Evolutionary conservation across 2,329 filamentous ascomycete species (phyloP).

Genomic region (Madurella fahalii): DNA sequence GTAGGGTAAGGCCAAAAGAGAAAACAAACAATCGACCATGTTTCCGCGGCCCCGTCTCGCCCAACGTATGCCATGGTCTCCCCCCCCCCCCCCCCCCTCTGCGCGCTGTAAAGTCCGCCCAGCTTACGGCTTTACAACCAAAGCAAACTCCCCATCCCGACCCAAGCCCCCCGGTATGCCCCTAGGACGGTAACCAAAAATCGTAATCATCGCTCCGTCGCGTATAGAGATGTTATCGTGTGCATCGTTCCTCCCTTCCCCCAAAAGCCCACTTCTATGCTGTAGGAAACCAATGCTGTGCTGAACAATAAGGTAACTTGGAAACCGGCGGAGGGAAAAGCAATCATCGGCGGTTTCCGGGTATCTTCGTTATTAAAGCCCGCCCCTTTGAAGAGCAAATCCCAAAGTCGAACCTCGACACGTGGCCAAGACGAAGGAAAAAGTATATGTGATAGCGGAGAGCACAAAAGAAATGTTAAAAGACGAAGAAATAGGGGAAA

Average conservation of each 20-base stretch:
- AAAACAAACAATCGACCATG: neutral
- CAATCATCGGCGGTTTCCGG: constrained; percentile 15
- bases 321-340: constrained; percentile 2
- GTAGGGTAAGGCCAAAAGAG: neutral
- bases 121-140: no score
- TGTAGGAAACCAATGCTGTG: constrained; percentile 10
- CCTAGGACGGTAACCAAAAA: constrained; percentile 6
- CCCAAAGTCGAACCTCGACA: neutral
- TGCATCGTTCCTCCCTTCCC: constrained; percentile 8
- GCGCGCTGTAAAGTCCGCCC: no score
- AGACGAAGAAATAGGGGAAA: no score
- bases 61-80: no score
- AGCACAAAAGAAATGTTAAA: no score
- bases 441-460: neutral
- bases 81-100: no score
- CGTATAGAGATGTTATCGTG: constrained; percentile 14
- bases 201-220: constrained; percentile 20
- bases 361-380: constrained; percentile 25
- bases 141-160: neutral
- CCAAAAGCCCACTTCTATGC: constrained; percentile 9
- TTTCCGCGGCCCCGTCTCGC: no score
- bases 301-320: constrained; percentile 3
- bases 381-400: constrained; percentile 14
- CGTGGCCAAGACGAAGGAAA: neutral
- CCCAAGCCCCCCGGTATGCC: neutral